Conservation (phyloP, 768 basidiomycete species). For the Agrocybe praecox region DNA sequence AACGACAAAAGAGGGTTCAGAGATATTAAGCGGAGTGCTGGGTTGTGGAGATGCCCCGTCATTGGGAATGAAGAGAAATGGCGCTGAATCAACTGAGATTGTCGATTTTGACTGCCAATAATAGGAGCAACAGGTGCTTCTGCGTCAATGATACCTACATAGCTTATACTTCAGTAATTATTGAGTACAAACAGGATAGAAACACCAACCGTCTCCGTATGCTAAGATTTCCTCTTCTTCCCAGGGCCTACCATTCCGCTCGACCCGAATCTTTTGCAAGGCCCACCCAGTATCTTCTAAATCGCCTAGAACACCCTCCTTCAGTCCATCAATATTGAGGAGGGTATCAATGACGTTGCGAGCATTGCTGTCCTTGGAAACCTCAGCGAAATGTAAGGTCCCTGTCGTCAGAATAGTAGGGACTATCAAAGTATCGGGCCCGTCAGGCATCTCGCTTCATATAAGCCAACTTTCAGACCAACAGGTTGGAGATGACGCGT, state of each 20-base stretch:
- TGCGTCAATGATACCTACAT: conserved; percentile 51
- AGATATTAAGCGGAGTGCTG: conserved; percentile 72
- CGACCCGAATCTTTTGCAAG: conserved; percentile 62
- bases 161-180: not conserved
- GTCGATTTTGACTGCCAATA: conserved; percentile 40
- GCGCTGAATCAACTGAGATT: conserved; percentile 36
- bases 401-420: conserved; percentile 63
- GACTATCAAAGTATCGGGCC: conserved; percentile 39
- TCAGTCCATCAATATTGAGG: conserved; percentile 48
- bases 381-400: conserved; percentile 63
- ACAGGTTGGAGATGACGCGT: not conserved
- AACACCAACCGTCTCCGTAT: conserved; percentile 60
- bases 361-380: conserved; percentile 53
- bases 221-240: conserved; percentile 69
- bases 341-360: conserved; percentile 63
- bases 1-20: conserved; percentile 62
- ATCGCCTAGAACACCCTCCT: conserved; percentile 56
- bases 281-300: conserved; percentile 67
- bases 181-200: not conserved
- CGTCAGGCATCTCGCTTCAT: conserved; percentile 13
- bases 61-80: conserved; percentile 74
- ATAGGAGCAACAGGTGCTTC: conserved; percentile 53
- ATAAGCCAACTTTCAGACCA: not conserved
- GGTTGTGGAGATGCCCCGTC: conserved; percentile 67
- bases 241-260: conserved; percentile 65